Conservation (phyloP, 495 filamentous ascomycete genomes). For the Xylaria sp. region DNA sequence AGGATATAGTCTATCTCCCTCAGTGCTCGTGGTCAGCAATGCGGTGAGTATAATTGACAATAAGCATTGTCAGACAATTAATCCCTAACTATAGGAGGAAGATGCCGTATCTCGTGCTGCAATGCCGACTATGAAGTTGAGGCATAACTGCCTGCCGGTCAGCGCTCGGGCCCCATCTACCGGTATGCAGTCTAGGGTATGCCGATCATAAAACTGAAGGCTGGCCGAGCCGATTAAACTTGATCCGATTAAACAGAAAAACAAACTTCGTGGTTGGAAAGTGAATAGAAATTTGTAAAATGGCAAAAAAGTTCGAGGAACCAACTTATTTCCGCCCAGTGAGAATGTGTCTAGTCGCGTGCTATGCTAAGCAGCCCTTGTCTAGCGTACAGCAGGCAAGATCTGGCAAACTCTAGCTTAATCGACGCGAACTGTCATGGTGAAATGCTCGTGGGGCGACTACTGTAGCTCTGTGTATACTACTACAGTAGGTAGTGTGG, state of each 20-base stretch:
- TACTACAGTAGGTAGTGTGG: not conserved
- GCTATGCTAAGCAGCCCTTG: slow-evolving; percentile 11
- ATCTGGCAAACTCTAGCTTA: slow-evolving; percentile 16
- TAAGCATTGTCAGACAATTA: not conserved
- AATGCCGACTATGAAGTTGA: slow-evolving; percentile 8
- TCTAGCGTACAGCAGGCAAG: slow-evolving; percentile 9
- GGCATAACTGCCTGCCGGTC: slow-evolving; percentile 12
- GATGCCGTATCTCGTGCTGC: not conserved
- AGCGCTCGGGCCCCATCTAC: not conserved
- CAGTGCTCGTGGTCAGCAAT: not conserved
- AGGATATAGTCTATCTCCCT: not conserved
- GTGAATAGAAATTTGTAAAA: not conserved
- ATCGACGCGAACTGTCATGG: slow-evolving; percentile 17
- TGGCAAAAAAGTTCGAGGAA: slow-evolving; percentile 4
- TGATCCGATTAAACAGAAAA: not conserved
- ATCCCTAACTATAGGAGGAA: not conserved
- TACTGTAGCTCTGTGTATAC: not conserved
- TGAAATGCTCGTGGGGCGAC: not conserved
- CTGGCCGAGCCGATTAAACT: not conserved
- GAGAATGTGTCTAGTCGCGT: slow-evolving; percentile 2
- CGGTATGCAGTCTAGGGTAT: slow-evolving; percentile 3
- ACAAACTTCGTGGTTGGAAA: not conserved
- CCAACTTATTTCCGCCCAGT: slow-evolving; percentile 3
- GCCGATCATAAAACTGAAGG: slow-evolving; percentile 10
- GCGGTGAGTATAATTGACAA: slow-evolving; percentile 8